Evolutionary conservation across 768 basidiomycete species (phyloP).

Genomic region (Phlebiopsis flavidoalba): DNA sequence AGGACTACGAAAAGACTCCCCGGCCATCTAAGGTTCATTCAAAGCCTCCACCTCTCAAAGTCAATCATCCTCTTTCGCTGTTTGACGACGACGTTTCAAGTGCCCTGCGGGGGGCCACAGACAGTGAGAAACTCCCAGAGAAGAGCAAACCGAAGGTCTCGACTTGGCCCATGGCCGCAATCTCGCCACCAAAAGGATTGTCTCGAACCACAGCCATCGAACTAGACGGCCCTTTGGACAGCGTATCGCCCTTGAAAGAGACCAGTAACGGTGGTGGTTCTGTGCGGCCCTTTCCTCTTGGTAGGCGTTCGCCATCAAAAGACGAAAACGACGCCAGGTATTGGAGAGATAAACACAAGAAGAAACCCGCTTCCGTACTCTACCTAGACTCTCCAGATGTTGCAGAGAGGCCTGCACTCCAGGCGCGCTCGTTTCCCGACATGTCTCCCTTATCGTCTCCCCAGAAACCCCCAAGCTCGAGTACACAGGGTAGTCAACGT

Average conservation of each 20-base stretch:
- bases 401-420: neutral
- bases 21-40: neutral
- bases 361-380: neutral
- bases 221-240: neutral
- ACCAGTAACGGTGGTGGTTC: neutral
- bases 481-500: neutral
- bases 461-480: neutral
- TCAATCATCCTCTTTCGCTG: neutral
- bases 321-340: neutral
- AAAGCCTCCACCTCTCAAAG: neutral
- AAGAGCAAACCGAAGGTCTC: slow-evolving; percentile 4
- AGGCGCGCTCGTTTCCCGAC: neutral
- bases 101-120: neutral
- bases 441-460: slow-evolving; percentile 11
- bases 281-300: slow-evolving; percentile 4
- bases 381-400: neutral
- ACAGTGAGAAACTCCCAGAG: neutral
- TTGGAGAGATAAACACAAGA: neutral
- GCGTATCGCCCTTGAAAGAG: neutral
- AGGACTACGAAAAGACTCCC: neutral
- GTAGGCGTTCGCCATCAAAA: neutral
- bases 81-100: neutral
- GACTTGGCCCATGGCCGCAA: slow-evolving; percentile 2
- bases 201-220: neutral
- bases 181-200: neutral